Conservation (phyloP, 768 basidiomycete genomes). For the Serendipita sp. region DNA sequence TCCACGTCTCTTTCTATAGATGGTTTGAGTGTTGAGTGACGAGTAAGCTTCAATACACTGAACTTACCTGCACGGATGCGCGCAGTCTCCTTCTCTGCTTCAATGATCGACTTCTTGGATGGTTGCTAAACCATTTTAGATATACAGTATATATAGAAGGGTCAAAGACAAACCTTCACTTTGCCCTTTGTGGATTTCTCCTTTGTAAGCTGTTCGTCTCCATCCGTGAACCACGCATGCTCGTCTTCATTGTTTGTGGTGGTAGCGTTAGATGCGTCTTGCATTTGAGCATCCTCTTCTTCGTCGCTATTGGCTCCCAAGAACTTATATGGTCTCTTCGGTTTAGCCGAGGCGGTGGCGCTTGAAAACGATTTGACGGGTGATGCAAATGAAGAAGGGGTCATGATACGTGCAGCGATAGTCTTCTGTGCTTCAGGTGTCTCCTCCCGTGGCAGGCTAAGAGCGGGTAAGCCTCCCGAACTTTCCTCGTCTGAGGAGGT, state of each 20-base stretch:
- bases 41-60: not conserved
- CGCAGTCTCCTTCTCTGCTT: not conserved
- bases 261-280: not conserved
- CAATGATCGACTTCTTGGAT: not conserved
- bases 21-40: not conserved
- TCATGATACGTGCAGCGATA: not conserved
- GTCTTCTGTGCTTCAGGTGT: not conserved
- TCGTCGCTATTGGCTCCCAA: not conserved
- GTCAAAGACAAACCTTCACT: not conserved
- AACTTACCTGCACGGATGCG: conserved; percentile 1
- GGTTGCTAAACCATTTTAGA: not conserved
- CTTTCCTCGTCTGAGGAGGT: not conserved
- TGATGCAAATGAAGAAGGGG: not conserved
- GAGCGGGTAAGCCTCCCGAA: not conserved
- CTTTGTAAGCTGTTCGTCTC: not conserved
- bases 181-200: not conserved
- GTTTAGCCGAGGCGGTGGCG: not conserved
- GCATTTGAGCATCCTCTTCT: not conserved
- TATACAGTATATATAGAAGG: not conserved
- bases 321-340: not conserved
- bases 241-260: not conserved
- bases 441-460: not conserved
- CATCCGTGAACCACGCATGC: not conserved
- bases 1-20: not conserved
- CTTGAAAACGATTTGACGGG: conserved; percentile 4